phyloP scores from a whole-genome alignment of 2,329 filamentous ascomycete species.

The Pyricularia sp. region DNA sequence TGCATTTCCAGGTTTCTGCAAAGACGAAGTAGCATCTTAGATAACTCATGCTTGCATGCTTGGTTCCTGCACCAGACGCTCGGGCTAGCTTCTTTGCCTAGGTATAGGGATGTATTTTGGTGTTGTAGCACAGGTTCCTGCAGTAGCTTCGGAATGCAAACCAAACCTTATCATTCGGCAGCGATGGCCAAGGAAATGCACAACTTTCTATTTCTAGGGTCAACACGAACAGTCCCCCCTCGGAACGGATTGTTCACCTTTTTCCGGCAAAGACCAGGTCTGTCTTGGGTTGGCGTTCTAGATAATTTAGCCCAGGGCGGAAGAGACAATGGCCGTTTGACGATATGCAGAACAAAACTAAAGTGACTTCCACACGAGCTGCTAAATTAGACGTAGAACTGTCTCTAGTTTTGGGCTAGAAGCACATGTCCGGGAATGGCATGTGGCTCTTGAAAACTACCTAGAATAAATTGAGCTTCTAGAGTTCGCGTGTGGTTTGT shows the following conservation, averaged over 20 bases:
- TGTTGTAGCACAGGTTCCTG: no score
- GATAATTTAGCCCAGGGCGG: neutral
- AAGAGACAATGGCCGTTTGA: neutral
- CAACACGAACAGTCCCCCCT: neutral
- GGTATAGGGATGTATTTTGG: no score
- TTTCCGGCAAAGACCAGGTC: neutral
- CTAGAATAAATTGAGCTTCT: neutral
- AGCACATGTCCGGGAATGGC: neutral
- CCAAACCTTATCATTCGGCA: no score
- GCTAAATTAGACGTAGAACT: neutral
- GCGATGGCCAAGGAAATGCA: no score
- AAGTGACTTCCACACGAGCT: neutral
- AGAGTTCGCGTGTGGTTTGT: neutral
- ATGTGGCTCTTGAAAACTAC: neutral
- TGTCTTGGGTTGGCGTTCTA: neutral
- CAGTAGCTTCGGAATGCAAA: no score
- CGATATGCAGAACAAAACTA: neutral
- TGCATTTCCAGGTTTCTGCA: neutral
- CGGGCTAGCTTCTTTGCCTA: neutral
- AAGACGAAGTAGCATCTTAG: neutral
- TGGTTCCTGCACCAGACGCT: neutral
- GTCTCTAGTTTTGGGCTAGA: neutral
- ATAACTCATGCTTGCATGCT: neutral
- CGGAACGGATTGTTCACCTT: neutral
- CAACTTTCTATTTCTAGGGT: no score